Conservation (phyloP, 75 land plant species). For the Azolla pinnata region DNA sequence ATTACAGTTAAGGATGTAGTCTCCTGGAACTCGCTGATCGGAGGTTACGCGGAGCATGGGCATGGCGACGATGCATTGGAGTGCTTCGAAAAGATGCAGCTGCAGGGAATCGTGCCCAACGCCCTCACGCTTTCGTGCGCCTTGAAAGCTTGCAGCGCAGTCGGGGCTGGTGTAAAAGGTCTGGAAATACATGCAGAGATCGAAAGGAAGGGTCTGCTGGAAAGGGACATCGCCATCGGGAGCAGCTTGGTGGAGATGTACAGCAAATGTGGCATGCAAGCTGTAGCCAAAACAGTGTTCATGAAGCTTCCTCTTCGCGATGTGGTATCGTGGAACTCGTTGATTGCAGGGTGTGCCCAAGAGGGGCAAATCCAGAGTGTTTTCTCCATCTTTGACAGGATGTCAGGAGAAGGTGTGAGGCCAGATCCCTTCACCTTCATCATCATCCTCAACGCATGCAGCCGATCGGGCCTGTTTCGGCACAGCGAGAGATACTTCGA, state of each 20-base stretch:
- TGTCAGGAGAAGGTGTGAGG: slow-evolving; percentile 18
- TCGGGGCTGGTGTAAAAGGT: slow-evolving; percentile 14
- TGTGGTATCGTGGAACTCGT: slow-evolving; percentile 26
- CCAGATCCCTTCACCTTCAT: slow-evolving; percentile 31
- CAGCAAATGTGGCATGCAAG: slow-evolving; percentile 19
- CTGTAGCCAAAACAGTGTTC: slow-evolving; percentile 20
- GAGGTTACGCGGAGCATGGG: slow-evolving; percentile 31
- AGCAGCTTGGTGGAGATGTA: slow-evolving; percentile 33
- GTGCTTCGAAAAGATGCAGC: slow-evolving; percentile 10
- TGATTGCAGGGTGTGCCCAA: slow-evolving; percentile 12
- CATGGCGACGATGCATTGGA: slow-evolving; percentile 5
- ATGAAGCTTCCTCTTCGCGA: slow-evolving; percentile 20
- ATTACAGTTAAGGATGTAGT: background rate
- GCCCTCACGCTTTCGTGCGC: slow-evolving; percentile 30
- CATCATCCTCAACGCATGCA: slow-evolving; percentile 20
- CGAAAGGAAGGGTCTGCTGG: slow-evolving; percentile 12
- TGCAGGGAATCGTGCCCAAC: slow-evolving; percentile 8
- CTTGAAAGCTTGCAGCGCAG: slow-evolving; percentile 25
- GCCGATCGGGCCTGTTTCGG: slow-evolving; percentile 24
- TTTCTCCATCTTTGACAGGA: slow-evolving; percentile 12
- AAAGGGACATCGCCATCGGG: slow-evolving; percentile 17
- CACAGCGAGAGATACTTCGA: slow-evolving; percentile 19
- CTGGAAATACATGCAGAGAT: slow-evolving; percentile 15
- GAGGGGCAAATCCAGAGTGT: slow-evolving; percentile 23
- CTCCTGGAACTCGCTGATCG: slow-evolving; percentile 5